Evolutionary conservation across 768 basidiomycete species (phyloP).

Genomic region (Rhodotorula taiwanensis): DNA sequence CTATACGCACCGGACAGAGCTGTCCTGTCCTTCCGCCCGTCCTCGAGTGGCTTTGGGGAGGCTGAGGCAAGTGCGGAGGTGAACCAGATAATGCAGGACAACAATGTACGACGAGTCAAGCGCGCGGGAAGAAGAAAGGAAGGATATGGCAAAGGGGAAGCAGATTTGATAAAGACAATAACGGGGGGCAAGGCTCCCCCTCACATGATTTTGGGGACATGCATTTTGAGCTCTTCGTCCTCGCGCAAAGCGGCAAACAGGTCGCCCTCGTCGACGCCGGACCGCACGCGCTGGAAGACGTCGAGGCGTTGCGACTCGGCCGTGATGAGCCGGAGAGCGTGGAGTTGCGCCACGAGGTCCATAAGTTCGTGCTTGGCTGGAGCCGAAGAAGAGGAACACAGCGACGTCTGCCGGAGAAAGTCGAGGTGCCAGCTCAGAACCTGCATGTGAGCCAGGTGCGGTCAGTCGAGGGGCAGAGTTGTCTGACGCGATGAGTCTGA

Average conservation of each 20-base stretch:
- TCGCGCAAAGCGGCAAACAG: slow-evolving; percentile 36
- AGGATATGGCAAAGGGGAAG: no score
- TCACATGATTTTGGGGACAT: slow-evolving; percentile 16
- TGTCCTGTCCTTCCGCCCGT: no score
- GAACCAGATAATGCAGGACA: no score
- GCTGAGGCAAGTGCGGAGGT: no score
- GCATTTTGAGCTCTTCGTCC: slow-evolving; percentile 24
- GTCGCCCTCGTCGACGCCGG: slow-evolving; percentile 37
- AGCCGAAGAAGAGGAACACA: slow-evolving; percentile 7
- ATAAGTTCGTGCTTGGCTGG: slow-evolving; percentile 36
- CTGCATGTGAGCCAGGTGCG: not conserved
- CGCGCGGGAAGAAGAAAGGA: no score
- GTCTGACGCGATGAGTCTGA: not conserved
- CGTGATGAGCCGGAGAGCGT: slow-evolving; percentile 35
- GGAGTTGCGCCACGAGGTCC: slow-evolving; percentile 30
- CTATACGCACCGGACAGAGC: no score
- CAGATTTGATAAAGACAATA: not conserved
- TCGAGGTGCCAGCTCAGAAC: slow-evolving; percentile 39
- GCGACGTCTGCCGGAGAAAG: slow-evolving; percentile 35
- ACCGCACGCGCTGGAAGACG: slow-evolving; percentile 36
- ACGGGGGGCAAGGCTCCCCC: not conserved
- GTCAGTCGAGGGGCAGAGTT: not conserved
- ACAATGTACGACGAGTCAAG: no score
- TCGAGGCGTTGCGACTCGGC: slow-evolving; percentile 36
- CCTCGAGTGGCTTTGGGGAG: no score